These are phyloP conservation scores for Gossypium ekmanianum DNA, from an alignment of 345 rosid genomes.

Conservation along the genomic window DNA sequence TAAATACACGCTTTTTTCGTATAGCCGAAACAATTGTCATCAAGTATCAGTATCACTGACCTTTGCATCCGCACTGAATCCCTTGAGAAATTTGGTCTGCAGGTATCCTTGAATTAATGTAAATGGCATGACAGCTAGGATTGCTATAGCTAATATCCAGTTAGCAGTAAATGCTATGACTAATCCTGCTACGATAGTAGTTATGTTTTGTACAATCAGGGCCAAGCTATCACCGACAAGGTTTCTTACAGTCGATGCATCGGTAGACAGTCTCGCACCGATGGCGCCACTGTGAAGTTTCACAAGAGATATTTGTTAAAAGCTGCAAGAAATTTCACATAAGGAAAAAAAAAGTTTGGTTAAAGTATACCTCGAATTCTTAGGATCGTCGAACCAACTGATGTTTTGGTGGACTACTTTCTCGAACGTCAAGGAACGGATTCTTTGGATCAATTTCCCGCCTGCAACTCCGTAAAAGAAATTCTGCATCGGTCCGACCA, in stretches of 20 bases:
- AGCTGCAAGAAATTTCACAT: background rate
- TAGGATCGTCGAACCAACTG: slow-evolving; percentile 80
- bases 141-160: slow-evolving; percentile 49
- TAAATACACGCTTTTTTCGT: background rate
- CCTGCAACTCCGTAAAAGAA: slow-evolving; percentile 79
- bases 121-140: slow-evolving; percentile 44
- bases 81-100: slow-evolving; percentile 41
- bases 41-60: slow-evolving; percentile 3
- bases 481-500: slow-evolving; percentile 55
- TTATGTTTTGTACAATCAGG: slow-evolving; percentile 43
- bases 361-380: slow-evolving; percentile 53
- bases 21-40: too few relatives aligned
- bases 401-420: slow-evolving; percentile 81
- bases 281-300: slow-evolving; percentile 48
- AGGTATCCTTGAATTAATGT: slow-evolving; percentile 38
- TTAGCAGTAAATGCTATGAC: slow-evolving; percentile 52
- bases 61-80: slow-evolving; percentile 59
- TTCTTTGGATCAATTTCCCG: slow-evolving; percentile 64
- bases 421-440: slow-evolving; percentile 62
- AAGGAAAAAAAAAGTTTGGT: background rate
- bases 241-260: slow-evolving; percentile 49
- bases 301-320: background rate
- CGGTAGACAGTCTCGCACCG: slow-evolving; percentile 62
- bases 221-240: slow-evolving; percentile 59
- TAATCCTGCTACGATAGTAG: slow-evolving; percentile 44